Base-by-base conservation (phyloP, 257 asterid species). In the Solanum clarkiae region DNA sequence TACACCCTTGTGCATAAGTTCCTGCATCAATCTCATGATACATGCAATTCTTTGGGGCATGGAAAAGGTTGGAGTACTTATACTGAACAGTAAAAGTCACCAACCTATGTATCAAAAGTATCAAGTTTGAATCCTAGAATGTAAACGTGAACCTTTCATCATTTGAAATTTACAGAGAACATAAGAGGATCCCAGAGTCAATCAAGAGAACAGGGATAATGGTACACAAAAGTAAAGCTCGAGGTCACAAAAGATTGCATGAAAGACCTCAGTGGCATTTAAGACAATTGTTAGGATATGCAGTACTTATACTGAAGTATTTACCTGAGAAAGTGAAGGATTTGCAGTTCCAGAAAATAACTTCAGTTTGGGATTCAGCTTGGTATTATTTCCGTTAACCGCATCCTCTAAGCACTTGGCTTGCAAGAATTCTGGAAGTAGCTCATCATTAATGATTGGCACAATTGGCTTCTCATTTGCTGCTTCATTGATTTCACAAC, bases 301-400 rank as follows among this genome's bases (percentile, higher is more conserved):
- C 7, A 77, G 40, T 22, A 24, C 24, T 51, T 54, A 77, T 14
- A 80, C 14, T 32, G 36, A 79, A 49, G 17, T 20, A 32, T 65
- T 85, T 91, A 94, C 98, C 97, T 93, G 95, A 90, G 97, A 93
- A 82, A 95, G 97, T 17, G 89, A 85, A 36, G 90, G 89, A 88
- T 95, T 95, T 5, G 95, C 93, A 2, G 95, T 69, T 77, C 97
- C 98, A 45, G 98, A 93, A 90, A 93, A 95, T 85, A 95, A 87
- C 82, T 93, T 95, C 49, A 93, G 95, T 90, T 89, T 94, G 84
- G 80, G 54, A 32, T 93, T 95, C 53, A 93, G 94, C 91, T 89
- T 94, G 86, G 70, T 32, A 36, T 68, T 83, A 32, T 84, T 91
- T 47, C 87, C 89, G 29, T 60, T 84, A 42, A 90, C 91, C 3